Base-by-base conservation (phyloP, 305 asterid species). In the Rubia tinctorum region DNA sequence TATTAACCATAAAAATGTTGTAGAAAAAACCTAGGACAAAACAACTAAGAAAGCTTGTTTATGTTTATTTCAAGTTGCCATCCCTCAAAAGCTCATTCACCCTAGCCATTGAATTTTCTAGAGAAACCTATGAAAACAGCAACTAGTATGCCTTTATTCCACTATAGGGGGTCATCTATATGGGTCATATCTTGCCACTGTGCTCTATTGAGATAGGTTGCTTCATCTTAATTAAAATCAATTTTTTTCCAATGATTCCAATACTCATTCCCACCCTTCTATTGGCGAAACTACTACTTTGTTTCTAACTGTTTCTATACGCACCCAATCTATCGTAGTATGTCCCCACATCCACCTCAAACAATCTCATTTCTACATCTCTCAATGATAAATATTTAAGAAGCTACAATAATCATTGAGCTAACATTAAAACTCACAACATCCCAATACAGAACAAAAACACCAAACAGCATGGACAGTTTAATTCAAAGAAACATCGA, bases 331-430 rank as follows among this genome's bases (percentile, higher is more conserved):
- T 49, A 49, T 49, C 13, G 55, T 7, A 1, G 3, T 30, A 49
- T 14, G 14, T 13, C 55, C 14, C 14, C 55, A 51, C 22, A 53
- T 53, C 59, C 58, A 51, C 53, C 59, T 17, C 59, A 53, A 20
- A 30, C 3, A 53, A 17, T 53, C 59, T 53, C 37, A 27, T n/a
- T 39, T 40, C 18, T n/a, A 9, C 49, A 66, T 49, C 53, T 65
- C 25, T 23, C 60, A 72, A 15, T 49, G 56, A 49, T 53, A 69
- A 30, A 20, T 17, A 61, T 7, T 70, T 70, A 30, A 30, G 25
- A 51, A 69, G 39, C 66, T 55, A 9, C 34, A 58, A 71, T 45
- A 18, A 25, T 68, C 59, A 58, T 42, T 55, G 43, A 53, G 23
- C 37, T 4, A 11, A 22, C 10, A 14, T 1, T 40, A 71, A 40